A percentile compares a stretch with the other conserved stretches of the same genome.
Evolutionary conservation across 495 filamentous ascomycete species (phyloP).

Genomic region (Penicillium ucsense): DNA sequence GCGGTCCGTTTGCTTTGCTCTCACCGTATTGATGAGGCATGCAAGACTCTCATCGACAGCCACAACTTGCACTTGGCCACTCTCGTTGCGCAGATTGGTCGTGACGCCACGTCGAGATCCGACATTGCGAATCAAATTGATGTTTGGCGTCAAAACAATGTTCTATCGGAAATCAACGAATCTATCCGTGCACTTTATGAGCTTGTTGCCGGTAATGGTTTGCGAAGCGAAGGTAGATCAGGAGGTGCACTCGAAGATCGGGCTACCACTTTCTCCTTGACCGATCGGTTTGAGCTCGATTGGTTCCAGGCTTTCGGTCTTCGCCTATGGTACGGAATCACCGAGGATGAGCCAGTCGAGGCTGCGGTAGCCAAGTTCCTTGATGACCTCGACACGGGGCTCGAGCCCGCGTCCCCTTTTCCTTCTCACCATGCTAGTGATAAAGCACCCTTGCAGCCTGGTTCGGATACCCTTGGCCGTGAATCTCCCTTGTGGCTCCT

Average conservation of each 20-base stretch:
- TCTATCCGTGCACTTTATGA: slow-evolving; percentile 82
- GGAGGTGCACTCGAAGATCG: slow-evolving; percentile 62
- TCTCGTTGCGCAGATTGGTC: slow-evolving; percentile 69
- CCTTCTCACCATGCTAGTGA: slow-evolving; percentile 50
- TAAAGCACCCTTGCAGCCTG: slow-evolving; percentile 39
- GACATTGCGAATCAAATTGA: slow-evolving; percentile 70
- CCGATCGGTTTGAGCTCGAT: slow-evolving; percentile 71
- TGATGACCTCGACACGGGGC: slow-evolving; percentile 53
- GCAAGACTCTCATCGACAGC: slow-evolving; percentile 60
- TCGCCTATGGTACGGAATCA: slow-evolving; percentile 74
- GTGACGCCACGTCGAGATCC: slow-evolving; percentile 49
- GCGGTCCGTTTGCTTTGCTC: slow-evolving; percentile 71
- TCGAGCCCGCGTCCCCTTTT: slow-evolving; percentile 48
- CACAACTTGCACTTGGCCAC: slow-evolving; percentile 74
- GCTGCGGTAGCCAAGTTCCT: slow-evolving; percentile 60
- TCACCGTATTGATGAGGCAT: slow-evolving; percentile 71
- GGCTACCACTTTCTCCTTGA: slow-evolving; percentile 63
- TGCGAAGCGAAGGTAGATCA: slow-evolving; percentile 62
- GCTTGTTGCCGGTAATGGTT: slow-evolving; percentile 75
- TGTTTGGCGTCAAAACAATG: slow-evolving; percentile 70
- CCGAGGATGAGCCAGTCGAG: slow-evolving; percentile 55
- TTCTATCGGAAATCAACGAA: slow-evolving; percentile 78
- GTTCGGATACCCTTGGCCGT: slow-evolving; percentile 37
- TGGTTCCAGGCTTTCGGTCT: slow-evolving; percentile 92
- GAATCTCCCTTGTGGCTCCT: slow-evolving; percentile 82